These are phyloP conservation scores for Globisporangium mamillatum DNA, from an alignment of 352 stramenopile species.

Conservation along the genomic window DNA sequence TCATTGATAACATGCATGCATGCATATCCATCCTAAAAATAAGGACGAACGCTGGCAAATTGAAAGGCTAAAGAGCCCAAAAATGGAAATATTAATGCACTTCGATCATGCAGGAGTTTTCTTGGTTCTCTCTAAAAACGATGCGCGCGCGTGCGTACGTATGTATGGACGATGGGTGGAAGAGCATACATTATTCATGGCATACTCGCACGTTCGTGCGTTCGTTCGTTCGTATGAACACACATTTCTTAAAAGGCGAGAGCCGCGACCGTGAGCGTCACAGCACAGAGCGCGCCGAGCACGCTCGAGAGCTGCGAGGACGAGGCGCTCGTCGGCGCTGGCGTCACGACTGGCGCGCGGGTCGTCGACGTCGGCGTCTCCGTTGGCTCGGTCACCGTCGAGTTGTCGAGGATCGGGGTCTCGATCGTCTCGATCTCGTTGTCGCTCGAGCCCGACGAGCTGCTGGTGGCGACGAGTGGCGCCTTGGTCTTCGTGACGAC, in stretches of 20 bases:
- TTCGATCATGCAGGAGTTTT: conserved; percentile 1
- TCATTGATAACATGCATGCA: not conserved
- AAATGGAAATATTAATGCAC: conserved; percentile 5
- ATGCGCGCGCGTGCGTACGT: not conserved
- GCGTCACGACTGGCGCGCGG: not conserved
- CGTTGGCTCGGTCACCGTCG: conserved; percentile 10
- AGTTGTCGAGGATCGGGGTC: conserved; percentile 8
- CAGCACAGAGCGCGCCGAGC: conserved; percentile 14
- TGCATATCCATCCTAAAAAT: not conserved
- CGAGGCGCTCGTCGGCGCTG: conserved; percentile 8
- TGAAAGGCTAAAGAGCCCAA: not conserved
- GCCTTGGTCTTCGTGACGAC: conserved; percentile 7
- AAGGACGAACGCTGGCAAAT: not conserved
- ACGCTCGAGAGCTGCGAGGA: conserved; percentile 11
- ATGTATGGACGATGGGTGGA: not conserved
- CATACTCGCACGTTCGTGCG: not conserved
- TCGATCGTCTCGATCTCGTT: conserved; percentile 16
- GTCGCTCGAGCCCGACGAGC: not conserved
- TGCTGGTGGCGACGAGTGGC: conserved; percentile 4
- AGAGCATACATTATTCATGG: not conserved
- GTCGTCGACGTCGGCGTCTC: conserved; percentile 5
- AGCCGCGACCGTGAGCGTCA: conserved; percentile 14
- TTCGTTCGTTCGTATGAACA: not conserved
- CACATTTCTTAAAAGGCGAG: conserved; percentile 16
- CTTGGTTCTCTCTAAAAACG: conserved; percentile 9